These are phyloP conservation scores for Cercis canadensis DNA, from an alignment of 306 rosid species.

Conservation along the genomic window DNA sequence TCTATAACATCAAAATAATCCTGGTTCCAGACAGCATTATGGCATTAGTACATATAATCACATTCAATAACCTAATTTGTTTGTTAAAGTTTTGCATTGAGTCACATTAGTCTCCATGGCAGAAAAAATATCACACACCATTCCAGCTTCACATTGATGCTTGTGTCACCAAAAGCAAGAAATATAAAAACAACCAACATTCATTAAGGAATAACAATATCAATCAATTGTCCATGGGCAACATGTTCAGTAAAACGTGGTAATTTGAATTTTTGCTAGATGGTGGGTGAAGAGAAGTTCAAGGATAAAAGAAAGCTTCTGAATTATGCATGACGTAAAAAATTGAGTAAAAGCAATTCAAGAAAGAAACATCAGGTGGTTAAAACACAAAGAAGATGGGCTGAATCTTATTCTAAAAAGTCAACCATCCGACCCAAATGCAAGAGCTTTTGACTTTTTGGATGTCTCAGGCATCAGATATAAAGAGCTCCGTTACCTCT, in stretches of 20 bases:
- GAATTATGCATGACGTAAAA: background rate
- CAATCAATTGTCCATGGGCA: conserved; percentile 4
- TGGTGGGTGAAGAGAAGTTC: conserved; percentile 2
- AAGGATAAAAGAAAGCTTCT: conserved; percentile 11
- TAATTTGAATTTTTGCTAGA: conserved; percentile 4
- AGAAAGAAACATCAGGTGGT: conserved; percentile 2
- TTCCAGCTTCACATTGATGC: too few species aligned
- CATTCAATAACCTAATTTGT: background rate
- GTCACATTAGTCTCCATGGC: conserved; percentile 11
- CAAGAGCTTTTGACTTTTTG: conserved; percentile 1
- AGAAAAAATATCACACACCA: too few species aligned
- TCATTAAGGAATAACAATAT: conserved; percentile 19
- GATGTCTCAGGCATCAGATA: background rate
- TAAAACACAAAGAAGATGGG: background rate
- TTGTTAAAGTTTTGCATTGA: conserved; percentile 19
- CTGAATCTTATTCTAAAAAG: conserved; percentile 4
- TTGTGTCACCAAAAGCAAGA: too few species aligned
- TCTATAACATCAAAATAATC: conserved; percentile 97
- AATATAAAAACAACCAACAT: conserved; percentile 20
- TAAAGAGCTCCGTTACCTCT: background rate
- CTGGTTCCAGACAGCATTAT: conserved; percentile 57
- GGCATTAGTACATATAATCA: conserved; percentile 33
- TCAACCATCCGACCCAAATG: background rate
- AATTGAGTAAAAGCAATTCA: conserved; percentile 2
- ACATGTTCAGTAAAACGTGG: conserved; percentile 4